Base-by-base conservation (phyloP, 1,284 basidiomycete species). In the Stereum hirsutum region DNA sequence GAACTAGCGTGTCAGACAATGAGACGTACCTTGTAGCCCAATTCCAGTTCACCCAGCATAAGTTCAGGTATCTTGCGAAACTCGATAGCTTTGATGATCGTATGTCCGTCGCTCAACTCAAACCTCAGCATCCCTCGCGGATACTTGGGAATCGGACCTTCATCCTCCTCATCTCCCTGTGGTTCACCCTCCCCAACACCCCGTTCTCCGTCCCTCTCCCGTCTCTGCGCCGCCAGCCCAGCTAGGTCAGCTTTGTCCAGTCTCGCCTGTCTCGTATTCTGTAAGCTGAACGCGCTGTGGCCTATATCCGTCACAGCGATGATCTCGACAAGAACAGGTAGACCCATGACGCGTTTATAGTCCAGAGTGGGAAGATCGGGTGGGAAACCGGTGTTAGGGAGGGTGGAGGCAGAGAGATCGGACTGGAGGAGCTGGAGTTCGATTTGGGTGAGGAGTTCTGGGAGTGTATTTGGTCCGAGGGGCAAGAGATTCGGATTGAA, bases 301-400 rank as follows among this genome's bases (percentile, higher is more conserved):
- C 78, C 82, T 26, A 89, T 78, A 44, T 89, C 86, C 15, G 81
- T 90, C 10, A 89, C 74, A 2, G 79, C 66, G 6, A 72, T 64
- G 17, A 94, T 70, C 49, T 90, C 77, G 8, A 87, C 78, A 19
- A 85, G 73, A 21, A 85, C 59, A 1, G 75, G 71, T 6, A 63
- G 63, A 0, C 73, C 71, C 24, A 56, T 52, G 38, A 65, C 55
- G 3, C 57, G 54, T 14, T 51, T 43, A 25, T 69, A 65, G 5
- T 62, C 56, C 19, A 65, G 50, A 12, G 55, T 46, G 10, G 61
- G 49, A 30, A 78, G 53, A 46, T 75, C 56, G 1, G 55, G 57
- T 3, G 81, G 78, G 10, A 88, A 68, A 0, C 85, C 85, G 0
- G 86, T 84, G 0, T 75, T 73, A 15, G 64, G 66, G 1, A 75